Evolutionary conservation across 306 rosid species (phyloP), one percentile per base, ranked within the genome.

Genomic region (Argentina anserina): DNA sequence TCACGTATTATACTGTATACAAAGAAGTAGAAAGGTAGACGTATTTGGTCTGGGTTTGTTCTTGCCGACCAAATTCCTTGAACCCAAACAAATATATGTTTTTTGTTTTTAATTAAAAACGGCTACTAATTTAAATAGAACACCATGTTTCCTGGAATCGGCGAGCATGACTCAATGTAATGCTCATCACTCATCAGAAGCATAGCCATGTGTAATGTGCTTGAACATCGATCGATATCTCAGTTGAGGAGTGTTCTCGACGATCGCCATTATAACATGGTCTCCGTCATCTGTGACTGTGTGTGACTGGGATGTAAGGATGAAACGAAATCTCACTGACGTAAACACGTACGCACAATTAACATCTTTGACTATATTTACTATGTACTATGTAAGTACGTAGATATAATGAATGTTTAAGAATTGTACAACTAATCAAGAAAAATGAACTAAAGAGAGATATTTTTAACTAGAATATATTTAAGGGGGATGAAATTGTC

Each of bases 151-250:
- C 17, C 56, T 26, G 36, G 63, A 25, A 55, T 55, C 18, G 62
- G 62, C 10, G 9, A 25, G 33, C 34, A 55, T 25, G 62, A 55
- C 62, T 55, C 8, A 25, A 4, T 15, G 53, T 2, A 2, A 33
- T 33, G 36, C 9, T 61, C 11, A 33, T 9, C 34, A 58, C 36
- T 63, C 29, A 3, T 3, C 17, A 42, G 47, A 14, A 23, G 12
- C 71, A 41, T 7, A 23, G 71, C 53, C 71, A 47, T 47, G 53
- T 47, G 53, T 47, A 47, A 66, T 66, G 15, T 15, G 71, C 8
- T 39, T 23, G 25, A 1, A 10, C 33, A 25, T 0, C 14, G 62
- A 55, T 55, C 71, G 14, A 2, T 5, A 5, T 37, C 41, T 41
- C 11, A 2, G 34, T 42, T 6, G 34, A 65, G 21, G 52, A 26